Evolutionary conservation across 805 yeast species (phyloP), one percentile per base, ranked within the genome.

Genomic region (Starmerella gropengiesseri): DNA sequence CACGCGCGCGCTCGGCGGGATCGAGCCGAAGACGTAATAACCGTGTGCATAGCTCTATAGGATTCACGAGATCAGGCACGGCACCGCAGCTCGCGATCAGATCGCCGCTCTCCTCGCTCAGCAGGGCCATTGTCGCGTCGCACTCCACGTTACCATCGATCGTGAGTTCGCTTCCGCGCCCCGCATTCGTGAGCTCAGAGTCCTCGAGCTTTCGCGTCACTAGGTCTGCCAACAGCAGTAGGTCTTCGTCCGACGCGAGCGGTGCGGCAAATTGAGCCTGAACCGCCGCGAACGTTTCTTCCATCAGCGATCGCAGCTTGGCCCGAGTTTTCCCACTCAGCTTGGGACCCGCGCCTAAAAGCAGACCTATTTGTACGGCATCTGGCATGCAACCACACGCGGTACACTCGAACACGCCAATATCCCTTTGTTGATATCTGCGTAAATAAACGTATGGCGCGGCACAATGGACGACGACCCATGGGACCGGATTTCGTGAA

Each of bases 151-250:
- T 36, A 2, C 67, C 67, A 9, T 40, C 40, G 2, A 22, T 29
- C 20, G 57, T 63, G 31, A 63, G 49, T 32, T 65, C 63, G 12
- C 68, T 62, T n/a, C 68, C 68, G 6, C 40, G 34, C 3, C 70
- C 71, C 2, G 68, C 62, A 46, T 66, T 66, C 5, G 67, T 64
- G 28, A 58, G 37, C 17, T 52, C 53, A 2, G 59, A 52, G 35
- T 60, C 56, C 40, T 66, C 71, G 9, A 66, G 53, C 14, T 55
- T 9, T 7, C 49, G 23, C n/a, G 36, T 30, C 17, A 51, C 29
- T 2, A n/a, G 8, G 1, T 19, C 40, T 4, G 44, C 46, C 13
- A 46, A 12, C 1, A 31, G 33, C 2, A 40, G 11, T 5, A 41
- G 40, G 8, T 14, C 27, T 8, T 17, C 7, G 8, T 32, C 38